Percentiles rank a stretch among this genome's conserved stretches.
These are phyloP conservation scores for Miamiensis avidus DNA, from an alignment of 169 alveolate genomes.

Conservation along the genomic window DNA sequence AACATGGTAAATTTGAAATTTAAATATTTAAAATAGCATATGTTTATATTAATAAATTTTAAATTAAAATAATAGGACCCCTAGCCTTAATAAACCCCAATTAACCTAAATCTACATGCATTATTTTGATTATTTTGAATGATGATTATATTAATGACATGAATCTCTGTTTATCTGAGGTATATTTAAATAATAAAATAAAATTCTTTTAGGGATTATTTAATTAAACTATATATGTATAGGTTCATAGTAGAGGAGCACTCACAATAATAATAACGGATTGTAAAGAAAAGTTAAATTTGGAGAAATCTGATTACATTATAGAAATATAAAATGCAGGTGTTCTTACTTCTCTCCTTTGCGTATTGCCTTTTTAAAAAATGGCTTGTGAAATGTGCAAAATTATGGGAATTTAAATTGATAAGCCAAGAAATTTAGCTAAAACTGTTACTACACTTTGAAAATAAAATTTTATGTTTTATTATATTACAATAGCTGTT, in stretches of 20 bases:
- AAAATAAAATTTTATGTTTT: no score
- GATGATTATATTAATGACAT: conserved; percentile 87
- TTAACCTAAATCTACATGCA: conserved; percentile 74
- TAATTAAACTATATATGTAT: no score
- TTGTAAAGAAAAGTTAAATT: conserved; percentile 31
- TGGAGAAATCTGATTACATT: conserved; percentile 32
- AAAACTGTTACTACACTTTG: conserved; percentile 69
- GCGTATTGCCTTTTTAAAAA: conserved; percentile 60
- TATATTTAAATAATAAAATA: no score
- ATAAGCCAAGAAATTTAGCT: conserved; percentile 86
- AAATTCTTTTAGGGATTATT: no score
- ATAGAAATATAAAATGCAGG: conserved; percentile 58
- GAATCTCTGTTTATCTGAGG: conserved; percentile 90
- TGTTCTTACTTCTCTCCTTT: conserved; percentile 47
- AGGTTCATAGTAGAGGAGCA: conserved; percentile 95
- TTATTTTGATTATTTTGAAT: conserved; percentile 87
- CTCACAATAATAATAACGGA: conserved; percentile 91
- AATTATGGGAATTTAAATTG: conserved; percentile 56
- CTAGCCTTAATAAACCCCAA: conserved; percentile 91
- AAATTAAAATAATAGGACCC: no score
- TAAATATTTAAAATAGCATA: no score
- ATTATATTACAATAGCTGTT: no score
- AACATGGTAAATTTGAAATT: no score
- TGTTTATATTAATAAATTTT: no score
- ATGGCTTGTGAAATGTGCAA: conserved; percentile 48